These are phyloP conservation scores for Dioscorea cayenensis DNA, from an alignment of 116 monocot genomes.

Conservation along the genomic window DNA sequence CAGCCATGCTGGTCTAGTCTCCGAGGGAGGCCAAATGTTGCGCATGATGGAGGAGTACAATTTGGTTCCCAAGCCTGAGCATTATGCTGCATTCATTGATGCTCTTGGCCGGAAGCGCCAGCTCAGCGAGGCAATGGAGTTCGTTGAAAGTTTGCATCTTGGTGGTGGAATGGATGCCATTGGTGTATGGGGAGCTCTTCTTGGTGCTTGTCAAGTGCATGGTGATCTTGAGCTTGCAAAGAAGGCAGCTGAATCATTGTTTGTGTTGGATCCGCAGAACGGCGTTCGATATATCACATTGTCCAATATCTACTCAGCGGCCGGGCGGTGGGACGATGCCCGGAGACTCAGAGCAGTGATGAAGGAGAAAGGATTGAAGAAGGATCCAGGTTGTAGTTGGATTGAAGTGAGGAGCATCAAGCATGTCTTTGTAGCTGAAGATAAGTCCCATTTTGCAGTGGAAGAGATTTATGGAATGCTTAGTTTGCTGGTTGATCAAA, in stretches of 20 bases:
- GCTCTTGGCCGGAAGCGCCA: constrained; percentile 40
- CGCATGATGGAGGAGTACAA: constrained; percentile 43
- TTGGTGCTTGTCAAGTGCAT: constrained; percentile 64
- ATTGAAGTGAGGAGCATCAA: constrained; percentile 53
- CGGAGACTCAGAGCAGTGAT: constrained; percentile 29
- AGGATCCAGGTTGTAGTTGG: constrained; percentile 74
- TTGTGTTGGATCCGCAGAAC: constrained; percentile 51
- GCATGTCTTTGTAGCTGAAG: constrained; percentile 45
- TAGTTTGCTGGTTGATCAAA: constrained; percentile 26
- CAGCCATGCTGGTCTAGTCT: constrained; percentile 52
- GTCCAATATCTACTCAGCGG: constrained; percentile 68
- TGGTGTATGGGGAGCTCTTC: constrained; percentile 65
- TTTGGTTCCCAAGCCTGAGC: constrained; percentile 44
- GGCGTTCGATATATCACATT: constrained; percentile 61
- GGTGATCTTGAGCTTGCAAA: constrained; percentile 51
- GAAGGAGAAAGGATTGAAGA: constrained; percentile 65
- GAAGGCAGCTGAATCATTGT: constrained; percentile 42
- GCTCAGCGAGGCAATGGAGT: constrained; percentile 44
- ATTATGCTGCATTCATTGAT: constrained; percentile 57
- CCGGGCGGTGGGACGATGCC: constrained; percentile 56
- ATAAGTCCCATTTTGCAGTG: constrained; percentile 27
- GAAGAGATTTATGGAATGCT: constrained; percentile 50
- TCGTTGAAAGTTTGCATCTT: constrained; percentile 28
- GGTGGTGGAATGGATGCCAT: constrained; percentile 12
- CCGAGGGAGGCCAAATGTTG: constrained; percentile 32